Evolutionary conservation across 345 rosid species (phyloP), one percentile per base, ranked within the genome.

Genomic region (Melaleuca alternifolia): DNA sequence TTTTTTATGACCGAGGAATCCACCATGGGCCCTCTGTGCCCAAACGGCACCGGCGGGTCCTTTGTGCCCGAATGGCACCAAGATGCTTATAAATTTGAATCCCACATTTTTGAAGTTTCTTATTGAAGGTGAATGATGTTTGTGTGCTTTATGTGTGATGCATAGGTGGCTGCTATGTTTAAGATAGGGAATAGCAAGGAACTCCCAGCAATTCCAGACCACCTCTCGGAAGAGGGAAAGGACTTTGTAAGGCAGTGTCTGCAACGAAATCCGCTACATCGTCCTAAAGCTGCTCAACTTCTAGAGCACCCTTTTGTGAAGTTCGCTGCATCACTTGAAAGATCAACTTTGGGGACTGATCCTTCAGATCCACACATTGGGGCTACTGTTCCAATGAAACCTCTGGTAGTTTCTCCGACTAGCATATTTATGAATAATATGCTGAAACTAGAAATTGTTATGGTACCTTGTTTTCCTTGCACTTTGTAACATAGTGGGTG

Each of bases 121-220:
- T 48, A 71, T 71, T 18, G 48, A 33, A 71, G 79, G 48, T 59
- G 59, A 52, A 84, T 61, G 48, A 51, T 61, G 18, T 79, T 41
- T 37, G 48, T 18, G 30, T 75, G 51, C 83, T 84, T 76, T 21
- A 28, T 86, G 46, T 87, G 82, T 41, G 65, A 83, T 65, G 48
- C 57, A 37, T 71, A 93, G 95, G 92, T 91, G 83, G 93, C 95
- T 75, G 97, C 97, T 33, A 91, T 93, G 96, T 95, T 95, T 89
- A 95, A 95, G 91, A 95, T 95, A 86, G 97, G 97, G 54, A 95
- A 93, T 84, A 91, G 97, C 85, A 95, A 93, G 90, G 95, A 95
- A 85, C 97, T 95, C 82, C 97, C 97, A 71, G 84, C 89, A 30
- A 93, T 95, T 91, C 97, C 97, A 13, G 96, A 93, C 87, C 83